These are phyloP conservation scores for Platanthera guangdongensis DNA, from an alignment of 106 monocot genomes.

Conservation along the genomic window DNA sequence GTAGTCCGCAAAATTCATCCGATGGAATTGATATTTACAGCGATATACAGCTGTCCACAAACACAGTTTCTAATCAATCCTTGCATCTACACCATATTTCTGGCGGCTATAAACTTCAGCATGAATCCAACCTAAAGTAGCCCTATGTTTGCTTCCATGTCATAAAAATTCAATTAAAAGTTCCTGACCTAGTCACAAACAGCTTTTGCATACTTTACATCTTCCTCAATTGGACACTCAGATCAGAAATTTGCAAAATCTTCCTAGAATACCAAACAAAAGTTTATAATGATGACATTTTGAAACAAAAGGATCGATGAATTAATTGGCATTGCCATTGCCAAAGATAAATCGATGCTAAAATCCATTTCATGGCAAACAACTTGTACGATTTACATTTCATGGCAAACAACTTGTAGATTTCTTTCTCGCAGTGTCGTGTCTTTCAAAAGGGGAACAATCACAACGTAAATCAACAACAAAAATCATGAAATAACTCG, in stretches of 20 bases:
- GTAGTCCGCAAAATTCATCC: too few species aligned
- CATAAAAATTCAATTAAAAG: not conserved
- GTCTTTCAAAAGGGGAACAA: not conserved
- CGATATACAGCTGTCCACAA: too few species aligned
- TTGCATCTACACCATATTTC: too few species aligned
- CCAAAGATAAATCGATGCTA: not conserved
- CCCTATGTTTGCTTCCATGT: not conserved
- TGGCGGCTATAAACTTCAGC: not conserved
- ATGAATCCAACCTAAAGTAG: slow-evolving; percentile 3
- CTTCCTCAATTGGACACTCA: slow-evolving; percentile 97
- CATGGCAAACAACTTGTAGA: not conserved
- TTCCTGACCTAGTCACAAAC: slow-evolving; percentile 78
- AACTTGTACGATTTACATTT: too few species aligned
- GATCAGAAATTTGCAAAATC: slow-evolving; percentile 96
- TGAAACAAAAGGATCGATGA: not conserved
- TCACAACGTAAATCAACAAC: not conserved
- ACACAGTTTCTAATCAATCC: too few species aligned
- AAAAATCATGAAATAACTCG: not conserved
- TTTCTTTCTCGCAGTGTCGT: not conserved
- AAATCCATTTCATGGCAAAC: too few species aligned
- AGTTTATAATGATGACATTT: not conserved
- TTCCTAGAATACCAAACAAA: slow-evolving; percentile 60
- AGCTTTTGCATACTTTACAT: slow-evolving; percentile 82
- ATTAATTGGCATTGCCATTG: not conserved
- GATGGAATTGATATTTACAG: too few species aligned